A percentile compares a stretch with the other conserved stretches of the same genome.
phyloP scores from a whole-genome alignment of 2,329 filamentous ascomycete genomes.

The Cytospora piceae region DNA sequence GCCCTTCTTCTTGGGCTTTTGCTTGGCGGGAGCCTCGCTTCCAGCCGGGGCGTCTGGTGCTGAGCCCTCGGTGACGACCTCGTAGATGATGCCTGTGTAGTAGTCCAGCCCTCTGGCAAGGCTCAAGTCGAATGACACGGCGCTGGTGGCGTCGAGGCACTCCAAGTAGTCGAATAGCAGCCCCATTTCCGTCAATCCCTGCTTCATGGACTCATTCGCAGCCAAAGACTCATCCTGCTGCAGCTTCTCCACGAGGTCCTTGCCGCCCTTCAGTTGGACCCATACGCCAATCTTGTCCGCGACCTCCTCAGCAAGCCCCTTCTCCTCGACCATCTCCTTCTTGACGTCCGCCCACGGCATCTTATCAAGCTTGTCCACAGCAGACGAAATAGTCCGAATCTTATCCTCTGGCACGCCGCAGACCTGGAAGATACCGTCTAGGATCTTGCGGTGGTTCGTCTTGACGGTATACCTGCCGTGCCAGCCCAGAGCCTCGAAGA shows the following conservation, averaged over 20 bases:
- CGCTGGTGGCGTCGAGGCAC: slow-evolving; percentile 71
- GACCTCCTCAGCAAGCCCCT: slow-evolving; percentile 74
- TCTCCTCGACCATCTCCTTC: slow-evolving; percentile 92
- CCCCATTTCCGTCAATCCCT: slow-evolving; percentile 79
- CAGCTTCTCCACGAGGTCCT: slow-evolving; percentile 72
- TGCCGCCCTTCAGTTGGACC: slow-evolving; percentile 71
- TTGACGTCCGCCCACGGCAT: slow-evolving; percentile 86
- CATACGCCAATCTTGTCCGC: slow-evolving; percentile 88
- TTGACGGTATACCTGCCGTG: slow-evolving; percentile 75
- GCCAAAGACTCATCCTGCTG: slow-evolving; percentile 68
- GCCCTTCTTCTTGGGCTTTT: slow-evolving; percentile 54
- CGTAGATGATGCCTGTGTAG: slow-evolving; percentile 59
- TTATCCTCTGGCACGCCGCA: slow-evolving; percentile 87
- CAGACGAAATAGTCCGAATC: slow-evolving; percentile 86
- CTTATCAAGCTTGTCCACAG: slow-evolving; percentile 96
- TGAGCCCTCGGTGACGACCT: slow-evolving; percentile 35
- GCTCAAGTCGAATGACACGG: slow-evolving; percentile 86
- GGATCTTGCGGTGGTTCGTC: slow-evolving; percentile 91
- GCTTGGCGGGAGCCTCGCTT: slow-evolving; percentile 41
- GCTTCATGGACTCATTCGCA: slow-evolving; percentile 74
- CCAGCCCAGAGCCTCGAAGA: slow-evolving; percentile 77
- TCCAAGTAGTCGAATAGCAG: slow-evolving; percentile 82
- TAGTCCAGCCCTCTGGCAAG: slow-evolving; percentile 87
- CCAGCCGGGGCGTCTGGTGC: slow-evolving; percentile 44
- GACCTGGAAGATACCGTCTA: slow-evolving; percentile 90